Evolutionary conservation across 78 protist species (phyloP).

Genomic region (Cavenderia fasciculata): DNA sequence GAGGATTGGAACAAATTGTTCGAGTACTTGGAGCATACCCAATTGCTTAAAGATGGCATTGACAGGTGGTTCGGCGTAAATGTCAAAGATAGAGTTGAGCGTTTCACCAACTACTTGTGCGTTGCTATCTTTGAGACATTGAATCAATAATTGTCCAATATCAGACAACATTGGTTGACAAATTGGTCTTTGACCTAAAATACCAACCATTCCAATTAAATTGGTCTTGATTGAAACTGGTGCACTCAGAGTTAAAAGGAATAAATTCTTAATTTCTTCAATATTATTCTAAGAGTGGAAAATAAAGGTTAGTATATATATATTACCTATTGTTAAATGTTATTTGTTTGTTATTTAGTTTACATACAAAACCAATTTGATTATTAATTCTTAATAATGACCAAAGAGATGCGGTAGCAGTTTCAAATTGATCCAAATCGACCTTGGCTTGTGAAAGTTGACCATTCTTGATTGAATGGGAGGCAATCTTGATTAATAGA

Average conservation of each 20-base stretch:
- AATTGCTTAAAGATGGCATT: slow-evolving; percentile 18
- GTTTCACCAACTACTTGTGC: slow-evolving; percentile 52
- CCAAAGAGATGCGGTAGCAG: slow-evolving; percentile 54
- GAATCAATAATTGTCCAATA: slow-evolving; percentile 27
- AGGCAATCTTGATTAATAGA: slow-evolving; percentile 12
- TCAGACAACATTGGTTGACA: slow-evolving; percentile 29
- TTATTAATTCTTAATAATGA: slow-evolving; percentile 51
- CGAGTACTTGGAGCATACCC: slow-evolving; percentile 14
- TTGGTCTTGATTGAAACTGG: slow-evolving; percentile 42
- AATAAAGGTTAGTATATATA: not conserved
- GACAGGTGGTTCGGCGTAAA: slow-evolving; percentile 66
- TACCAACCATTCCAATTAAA: slow-evolving; percentile 70
- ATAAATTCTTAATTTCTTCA: slow-evolving; percentile 29
- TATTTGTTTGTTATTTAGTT: not conserved
- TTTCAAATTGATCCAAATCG: slow-evolving; percentile 40
- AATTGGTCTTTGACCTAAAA: slow-evolving; percentile 37
- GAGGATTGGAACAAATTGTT: slow-evolving; percentile 33
- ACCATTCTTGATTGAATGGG: slow-evolving; percentile 2
- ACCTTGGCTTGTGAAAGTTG: slow-evolving; percentile 4
- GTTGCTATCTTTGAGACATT: slow-evolving; percentile 12
- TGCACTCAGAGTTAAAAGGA: slow-evolving; percentile 15
- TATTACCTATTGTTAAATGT: not conserved
- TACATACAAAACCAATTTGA: slow-evolving; percentile 64
- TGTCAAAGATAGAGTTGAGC: slow-evolving; percentile 59
- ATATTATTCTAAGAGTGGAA: not conserved